phyloP scores from a whole-genome alignment of 2,329 filamentous ascomycete species.

The Pseudogymnoascus sp. region DNA sequence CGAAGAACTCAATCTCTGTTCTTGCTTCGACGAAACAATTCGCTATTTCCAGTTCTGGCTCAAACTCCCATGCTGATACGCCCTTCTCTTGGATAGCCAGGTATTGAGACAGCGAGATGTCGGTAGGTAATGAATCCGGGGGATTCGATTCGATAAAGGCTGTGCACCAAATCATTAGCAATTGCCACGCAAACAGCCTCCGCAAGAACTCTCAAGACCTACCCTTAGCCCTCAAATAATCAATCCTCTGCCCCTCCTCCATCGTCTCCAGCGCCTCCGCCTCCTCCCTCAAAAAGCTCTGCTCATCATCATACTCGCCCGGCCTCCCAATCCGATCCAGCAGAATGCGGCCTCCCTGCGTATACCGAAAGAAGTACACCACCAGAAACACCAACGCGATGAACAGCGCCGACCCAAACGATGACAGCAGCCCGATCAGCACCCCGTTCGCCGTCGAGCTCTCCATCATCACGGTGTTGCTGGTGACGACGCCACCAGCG shows the following conservation, averaged over 20 bases:
- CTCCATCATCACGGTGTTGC: neutral
- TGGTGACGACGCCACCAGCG: neutral
- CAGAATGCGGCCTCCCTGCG: constrained; percentile 77
- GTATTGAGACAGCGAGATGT: constrained; percentile 96
- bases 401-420: constrained; percentile 82
- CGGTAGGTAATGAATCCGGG: constrained; percentile 88
- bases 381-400: constrained; percentile 71
- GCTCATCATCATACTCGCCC: constrained; percentile 96
- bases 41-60: constrained; percentile 96
- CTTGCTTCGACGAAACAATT: constrained; percentile 97
- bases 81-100: constrained; percentile 98
- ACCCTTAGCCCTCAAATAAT: constrained; percentile 96
- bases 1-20: constrained; percentile 98
- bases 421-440: constrained; percentile 88
- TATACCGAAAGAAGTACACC: constrained; percentile 93
- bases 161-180: constrained; percentile 32
- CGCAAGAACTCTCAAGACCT: constrained; percentile 25
- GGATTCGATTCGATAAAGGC: constrained; percentile 92
- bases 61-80: constrained; percentile 99
- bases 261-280: constrained; percentile 89
- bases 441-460: constrained; percentile 60
- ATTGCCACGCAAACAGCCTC: neutral
- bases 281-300: constrained; percentile 88
- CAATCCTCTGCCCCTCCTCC: constrained; percentile 83
- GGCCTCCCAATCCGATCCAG: constrained; percentile 88